Evolutionary conservation across 2,329 filamentous ascomycete genomes (phyloP), one percentile per base, ranked within the genome.

Genomic region (Penicillium polonicum): DNA sequence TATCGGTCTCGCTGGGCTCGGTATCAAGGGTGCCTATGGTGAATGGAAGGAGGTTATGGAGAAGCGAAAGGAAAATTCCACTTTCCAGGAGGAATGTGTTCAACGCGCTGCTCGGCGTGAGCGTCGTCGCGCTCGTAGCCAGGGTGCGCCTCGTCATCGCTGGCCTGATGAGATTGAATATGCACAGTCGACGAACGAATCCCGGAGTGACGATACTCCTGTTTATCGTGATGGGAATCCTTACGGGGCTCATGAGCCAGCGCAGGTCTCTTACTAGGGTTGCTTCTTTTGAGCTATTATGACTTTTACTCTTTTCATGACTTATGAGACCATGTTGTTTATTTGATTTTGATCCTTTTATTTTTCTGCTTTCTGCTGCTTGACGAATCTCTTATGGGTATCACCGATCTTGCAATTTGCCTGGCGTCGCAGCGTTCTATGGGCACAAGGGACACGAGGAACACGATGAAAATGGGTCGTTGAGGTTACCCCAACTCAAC

Each of bases 1-100:
- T 62, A 79, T 89, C 33, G 86, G 86, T 60, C 84, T 89, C 64
- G 85, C 86, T 31, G 85, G 85, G 25, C 77, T 88, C 54, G 86
- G 87, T 72, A 85, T 89, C 76, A 88, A 88, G 72, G 82, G 83
- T 50, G 86, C 86, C 15, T 80, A 85, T 67, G 80, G 79, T 5
- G 85, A 88, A 71, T 88, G 87, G 84, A 86, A 88, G 72, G 84
- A 88, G 69, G 85, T 85, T 74, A 83, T 84, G 58, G 82, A 87
- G 72, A 80, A 86, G 70, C 79, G 83, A 59, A 80, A 82, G 63
- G 79, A 82, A 67, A 80, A 79, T 53, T 76, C 79, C 52, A 80
- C 86, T 60, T 80, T 87, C 57, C 79, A 83, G 63, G 69, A 77
- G 48, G 77, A 82, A 67, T 74, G 73, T 59, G 64, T 72, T 3